Conservation (phyloP, 2,329 filamentous ascomycete species). For the Shiraia bambusicola region DNA sequence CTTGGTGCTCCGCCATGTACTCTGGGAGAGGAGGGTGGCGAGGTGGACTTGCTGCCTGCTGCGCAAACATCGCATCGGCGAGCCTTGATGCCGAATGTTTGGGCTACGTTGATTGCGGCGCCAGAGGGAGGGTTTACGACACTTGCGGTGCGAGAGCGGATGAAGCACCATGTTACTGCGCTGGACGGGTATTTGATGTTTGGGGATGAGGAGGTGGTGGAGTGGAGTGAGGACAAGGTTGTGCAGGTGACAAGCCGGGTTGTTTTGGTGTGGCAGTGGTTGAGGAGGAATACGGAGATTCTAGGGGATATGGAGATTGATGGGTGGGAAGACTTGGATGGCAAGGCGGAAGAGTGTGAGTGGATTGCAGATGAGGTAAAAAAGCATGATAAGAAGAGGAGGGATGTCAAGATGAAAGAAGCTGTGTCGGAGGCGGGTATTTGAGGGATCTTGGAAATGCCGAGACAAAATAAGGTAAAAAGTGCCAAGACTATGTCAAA, state of each 20-base stretch:
- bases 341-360: slow-evolving; percentile 24
- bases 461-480: background rate
- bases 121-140: slow-evolving; percentile 16
- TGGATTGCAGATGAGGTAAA: slow-evolving; percentile 27
- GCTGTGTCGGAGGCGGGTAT: too few relatives aligned
- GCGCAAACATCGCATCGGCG: slow-evolving; percentile 1
- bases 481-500: background rate
- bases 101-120: slow-evolving; percentile 26
- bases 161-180: slow-evolving; percentile 34
- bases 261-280: slow-evolving; percentile 32
- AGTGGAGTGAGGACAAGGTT: slow-evolving; percentile 14
- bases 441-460: too few relatives aligned
- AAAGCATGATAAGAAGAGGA: background rate
- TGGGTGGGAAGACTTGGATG: slow-evolving; percentile 28
- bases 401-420: background rate
- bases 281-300: slow-evolving; percentile 26
- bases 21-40: background rate
- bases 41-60: background rate
- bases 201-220: slow-evolving; percentile 18
- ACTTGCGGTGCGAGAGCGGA: slow-evolving; percentile 21
- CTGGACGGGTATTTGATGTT: slow-evolving; percentile 28
- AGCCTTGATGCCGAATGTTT: slow-evolving; percentile 20
- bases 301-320: slow-evolving; percentile 27
- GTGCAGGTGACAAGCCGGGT: slow-evolving; percentile 13
- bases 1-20: slow-evolving; percentile 8